Base-by-base conservation (phyloP, 164 flowering plant genomes). In the Aristolochia contorta region DNA sequence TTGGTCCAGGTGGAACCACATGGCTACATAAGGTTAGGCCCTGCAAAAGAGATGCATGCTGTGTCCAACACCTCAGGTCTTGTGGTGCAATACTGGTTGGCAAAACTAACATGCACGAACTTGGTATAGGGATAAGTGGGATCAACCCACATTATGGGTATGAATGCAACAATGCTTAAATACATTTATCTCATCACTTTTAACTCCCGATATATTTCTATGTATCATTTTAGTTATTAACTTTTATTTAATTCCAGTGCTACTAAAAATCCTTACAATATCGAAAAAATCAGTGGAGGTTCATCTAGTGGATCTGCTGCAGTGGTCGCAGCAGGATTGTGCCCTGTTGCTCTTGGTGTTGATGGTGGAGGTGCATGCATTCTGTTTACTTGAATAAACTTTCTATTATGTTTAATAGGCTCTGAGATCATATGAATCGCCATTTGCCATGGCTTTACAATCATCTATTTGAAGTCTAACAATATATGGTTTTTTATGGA, bases 301-400 rank as follows among this genome's bases (percentile, higher is more conserved):
- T 93, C 98, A 62, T 93, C 98, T 37, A 80, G 97, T 78, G 98
- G 97, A 56, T 93, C 98, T 71, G 98, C 97, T 50, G 85, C 98
- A 12, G 89, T 87, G 53, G 98, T 89, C 12, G 72, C 89, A 69
- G 86, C 96, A 67, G 97, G 98, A 68, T 54, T 93, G 24, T 93
- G 98, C 74, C 98, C 98, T 60, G 89, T 68, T 59, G 89, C 98
- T 45, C 87, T 93, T 68, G 98, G 98, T 67, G 91, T 89, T 61
- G 98, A 93, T 75, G 98, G 96, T 9, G 98, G 96, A 83, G 98
- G 96, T 87, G 79, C 71, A 15, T 21, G 7, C 5, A 46, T 37
- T 16, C 27, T 22, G 43, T 37, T 37, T 37, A 4, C 43, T 37
- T 37, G 43, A 37, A 37, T 6, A 37, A 37, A 10, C 7, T 3